Conservation (phyloP, 129 eudicot genomes). For the Pseudognaphalium luteoalbum region DNA sequence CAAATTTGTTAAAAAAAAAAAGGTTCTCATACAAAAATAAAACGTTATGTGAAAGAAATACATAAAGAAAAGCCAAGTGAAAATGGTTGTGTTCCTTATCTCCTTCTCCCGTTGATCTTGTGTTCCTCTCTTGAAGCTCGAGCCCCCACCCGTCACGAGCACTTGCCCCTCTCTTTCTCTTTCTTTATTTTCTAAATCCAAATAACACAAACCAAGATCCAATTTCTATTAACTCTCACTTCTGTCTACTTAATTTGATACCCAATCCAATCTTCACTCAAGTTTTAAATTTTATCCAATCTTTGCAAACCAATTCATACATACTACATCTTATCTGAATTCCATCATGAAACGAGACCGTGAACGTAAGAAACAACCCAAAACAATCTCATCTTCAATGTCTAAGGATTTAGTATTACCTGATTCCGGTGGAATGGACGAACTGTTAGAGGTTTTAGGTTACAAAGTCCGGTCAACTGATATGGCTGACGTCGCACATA, state of each 20-base stretch:
- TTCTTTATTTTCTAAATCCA: slow-evolving; percentile 14
- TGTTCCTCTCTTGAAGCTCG: slow-evolving; percentile 73
- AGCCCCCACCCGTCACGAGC: slow-evolving; percentile 66
- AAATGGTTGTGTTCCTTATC: slow-evolving; percentile 48
- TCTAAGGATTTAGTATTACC: slow-evolving; percentile 38
- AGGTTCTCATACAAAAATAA: too few species aligned
- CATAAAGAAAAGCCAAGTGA: too few species aligned
- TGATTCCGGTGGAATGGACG: slow-evolving; percentile 72
- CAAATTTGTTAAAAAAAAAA: too few species aligned
- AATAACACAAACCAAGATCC: background rate
- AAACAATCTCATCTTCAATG: slow-evolving; percentile 27
- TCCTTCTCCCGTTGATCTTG: slow-evolving; percentile 35
- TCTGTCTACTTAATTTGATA: background rate
- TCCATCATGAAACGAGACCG: slow-evolving; percentile 60
- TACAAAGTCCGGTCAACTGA: slow-evolving; percentile 77
- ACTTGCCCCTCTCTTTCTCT: slow-evolving; percentile 28
- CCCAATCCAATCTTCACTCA: slow-evolving; percentile 30
- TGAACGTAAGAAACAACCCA: slow-evolving; percentile 42
- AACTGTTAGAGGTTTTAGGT: slow-evolving; percentile 68
- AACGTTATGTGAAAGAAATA: too few species aligned
- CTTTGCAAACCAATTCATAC: slow-evolving; percentile 23
- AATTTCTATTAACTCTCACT: background rate
- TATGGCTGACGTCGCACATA: slow-evolving; percentile 76
- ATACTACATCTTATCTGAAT: background rate
- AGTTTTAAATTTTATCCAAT: slow-evolving; percentile 34